A percentile compares a stretch with the other conserved stretches of the same genome.
Conservation (phyloP, 176 grass and related monocot genomes). For the Ensete ventricosum region DNA sequence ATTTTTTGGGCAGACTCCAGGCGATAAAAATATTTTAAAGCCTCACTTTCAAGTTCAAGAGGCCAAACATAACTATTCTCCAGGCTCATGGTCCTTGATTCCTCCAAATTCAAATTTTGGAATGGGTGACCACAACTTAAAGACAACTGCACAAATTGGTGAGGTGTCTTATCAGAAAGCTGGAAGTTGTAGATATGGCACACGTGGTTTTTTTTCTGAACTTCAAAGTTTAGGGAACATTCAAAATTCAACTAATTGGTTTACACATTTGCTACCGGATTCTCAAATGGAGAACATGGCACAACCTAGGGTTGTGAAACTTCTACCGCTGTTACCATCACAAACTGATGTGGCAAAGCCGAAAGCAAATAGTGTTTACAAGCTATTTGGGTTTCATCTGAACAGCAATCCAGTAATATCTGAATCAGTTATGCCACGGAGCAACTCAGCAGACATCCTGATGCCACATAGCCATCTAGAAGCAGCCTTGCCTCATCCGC, state of each 20-base stretch:
- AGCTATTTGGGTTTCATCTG: slow-evolving; percentile 66
- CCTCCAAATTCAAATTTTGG: slow-evolving; percentile 40
- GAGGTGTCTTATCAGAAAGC: slow-evolving; percentile 32
- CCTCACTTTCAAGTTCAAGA: slow-evolving; percentile 45
- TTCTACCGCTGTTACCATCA: slow-evolving; percentile 36
- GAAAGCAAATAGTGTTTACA: slow-evolving; percentile 35
- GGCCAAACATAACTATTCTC: slow-evolving; percentile 30
- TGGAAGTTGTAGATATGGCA: slow-evolving; percentile 28
- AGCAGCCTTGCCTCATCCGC: slow-evolving; percentile 20
- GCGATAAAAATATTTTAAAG: slow-evolving; percentile 37
- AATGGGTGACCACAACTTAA: slow-evolving; percentile 26
- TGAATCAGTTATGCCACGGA: slow-evolving; percentile 29
- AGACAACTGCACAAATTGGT: slow-evolving; percentile 24
- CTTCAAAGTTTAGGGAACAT: slow-evolving; percentile 21
- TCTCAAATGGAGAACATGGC: slow-evolving; percentile 24
- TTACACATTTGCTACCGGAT: slow-evolving; percentile 30
- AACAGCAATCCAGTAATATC: slow-evolving; percentile 30
- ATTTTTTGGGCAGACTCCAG: slow-evolving; percentile 37
- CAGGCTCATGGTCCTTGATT: slow-evolving; percentile 46
- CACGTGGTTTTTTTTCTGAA: slow-evolving; percentile 25
- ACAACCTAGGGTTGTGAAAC: slow-evolving; percentile 27
- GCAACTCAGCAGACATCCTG: slow-evolving; percentile 29
- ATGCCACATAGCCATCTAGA: slow-evolving; percentile 11
- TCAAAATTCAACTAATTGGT: slow-evolving; percentile 39
- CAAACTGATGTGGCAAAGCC: slow-evolving; percentile 40